Evolutionary conservation across 805 yeast genomes (phyloP).

Genomic region (Ogataea populi-albae): DNA sequence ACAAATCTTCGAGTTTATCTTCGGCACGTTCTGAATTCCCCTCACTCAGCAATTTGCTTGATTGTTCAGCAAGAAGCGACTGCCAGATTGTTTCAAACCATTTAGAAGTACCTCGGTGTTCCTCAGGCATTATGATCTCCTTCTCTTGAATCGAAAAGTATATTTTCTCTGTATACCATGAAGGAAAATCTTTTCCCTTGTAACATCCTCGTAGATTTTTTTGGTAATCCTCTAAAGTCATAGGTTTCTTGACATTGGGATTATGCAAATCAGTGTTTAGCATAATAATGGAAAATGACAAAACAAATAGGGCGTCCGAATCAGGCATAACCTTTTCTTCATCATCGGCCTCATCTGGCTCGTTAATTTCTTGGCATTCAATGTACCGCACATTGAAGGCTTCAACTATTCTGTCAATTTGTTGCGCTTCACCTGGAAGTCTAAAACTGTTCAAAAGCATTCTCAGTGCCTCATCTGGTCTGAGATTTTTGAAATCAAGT

Average conservation of each 20-base stretch:
- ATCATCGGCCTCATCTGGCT: constrained; percentile 26
- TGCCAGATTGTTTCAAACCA: constrained; percentile 91
- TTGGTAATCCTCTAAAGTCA: constrained; percentile 82
- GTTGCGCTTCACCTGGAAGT: constrained; percentile 96
- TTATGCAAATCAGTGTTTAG: constrained; percentile 91
- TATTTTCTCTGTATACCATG: constrained; percentile 79
- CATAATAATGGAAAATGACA: constrained; percentile 90
- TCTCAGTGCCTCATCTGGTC: constrained; percentile 93
- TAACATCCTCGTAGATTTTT: constrained; percentile 78
- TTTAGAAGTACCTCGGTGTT: constrained; percentile 87
- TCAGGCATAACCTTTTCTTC: constrained; percentile 62
- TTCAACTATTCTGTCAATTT: constrained; percentile 89
- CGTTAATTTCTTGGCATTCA: constrained; percentile 37
- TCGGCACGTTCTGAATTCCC: constrained; percentile 1
- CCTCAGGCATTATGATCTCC: constrained; percentile 97
- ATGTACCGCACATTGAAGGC: constrained; percentile 80
- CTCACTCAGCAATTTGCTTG: constrained; percentile 23
- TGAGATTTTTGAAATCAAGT: constrained; percentile 70
- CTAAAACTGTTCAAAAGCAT: constrained; percentile 78
- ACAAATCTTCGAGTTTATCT: constrained; percentile 20
- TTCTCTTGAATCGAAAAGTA: constrained; percentile 75
- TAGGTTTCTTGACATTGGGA: constrained; percentile 87
- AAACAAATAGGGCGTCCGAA: constrained; percentile 81
- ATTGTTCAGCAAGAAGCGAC: constrained; percentile 55
- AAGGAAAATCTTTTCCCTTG: constrained; percentile 72